Evolutionary conservation across 768 basidiomycete genomes (phyloP).

Genomic region (Galerina marginata): DNA sequence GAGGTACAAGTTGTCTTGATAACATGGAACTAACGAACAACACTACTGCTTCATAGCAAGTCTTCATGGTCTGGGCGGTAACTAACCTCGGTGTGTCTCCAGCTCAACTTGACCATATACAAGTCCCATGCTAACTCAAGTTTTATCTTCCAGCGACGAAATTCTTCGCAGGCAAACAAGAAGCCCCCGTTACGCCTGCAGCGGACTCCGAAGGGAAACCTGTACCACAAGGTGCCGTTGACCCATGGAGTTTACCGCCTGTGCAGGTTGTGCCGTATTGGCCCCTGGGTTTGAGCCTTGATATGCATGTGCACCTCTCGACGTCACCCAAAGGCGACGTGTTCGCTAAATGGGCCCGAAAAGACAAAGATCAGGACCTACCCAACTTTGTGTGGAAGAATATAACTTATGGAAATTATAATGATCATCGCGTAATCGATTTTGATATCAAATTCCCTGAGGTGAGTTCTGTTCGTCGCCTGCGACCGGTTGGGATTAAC

Average conservation of each 20-base stretch:
- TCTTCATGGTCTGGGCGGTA: conserved; percentile 67
- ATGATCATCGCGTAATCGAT: conserved; percentile 59
- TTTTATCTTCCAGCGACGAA: conserved; percentile 45
- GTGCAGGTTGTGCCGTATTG: conserved; percentile 60
- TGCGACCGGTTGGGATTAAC: background rate
- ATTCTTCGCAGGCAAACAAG: conserved; percentile 40
- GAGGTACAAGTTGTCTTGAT: background rate
- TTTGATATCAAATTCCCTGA: conserved; percentile 70
- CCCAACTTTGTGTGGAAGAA: conserved; percentile 81
- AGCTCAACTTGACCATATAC: conserved; percentile 1
- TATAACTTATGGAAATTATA: conserved; percentile 80
- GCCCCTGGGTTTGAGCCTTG: conserved; percentile 61
- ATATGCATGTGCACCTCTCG: conserved; percentile 78
- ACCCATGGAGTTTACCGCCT: conserved; percentile 61
- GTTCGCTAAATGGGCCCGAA: conserved; percentile 60
- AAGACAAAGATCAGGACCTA: conserved; percentile 53
- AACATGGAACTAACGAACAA: conserved; percentile 1
- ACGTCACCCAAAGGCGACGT: conserved; percentile 67
- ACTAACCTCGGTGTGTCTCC: conserved; percentile 62
- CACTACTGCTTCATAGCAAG: conserved; percentile 55
- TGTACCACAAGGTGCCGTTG: conserved; percentile 34
- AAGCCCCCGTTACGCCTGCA: conserved; percentile 30
- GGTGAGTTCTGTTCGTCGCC: conserved; percentile 44
- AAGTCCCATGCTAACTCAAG: background rate
- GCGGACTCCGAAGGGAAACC: conserved; percentile 16